Conservation (phyloP, 2,329 filamentous ascomycete genomes). For the Volutella citrinella region DNA sequence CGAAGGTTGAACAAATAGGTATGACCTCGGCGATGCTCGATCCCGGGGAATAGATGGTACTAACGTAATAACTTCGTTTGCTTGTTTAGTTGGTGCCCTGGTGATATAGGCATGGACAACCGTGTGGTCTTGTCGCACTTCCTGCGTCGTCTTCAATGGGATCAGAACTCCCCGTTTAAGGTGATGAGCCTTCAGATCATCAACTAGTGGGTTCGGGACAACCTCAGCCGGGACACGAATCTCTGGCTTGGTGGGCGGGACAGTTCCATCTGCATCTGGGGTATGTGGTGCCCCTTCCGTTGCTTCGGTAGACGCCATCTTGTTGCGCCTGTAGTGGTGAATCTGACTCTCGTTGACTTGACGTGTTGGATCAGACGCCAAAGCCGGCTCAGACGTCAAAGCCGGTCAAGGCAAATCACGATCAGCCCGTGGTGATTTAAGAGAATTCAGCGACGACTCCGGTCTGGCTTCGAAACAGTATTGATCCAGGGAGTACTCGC, state of each 20-base stretch:
- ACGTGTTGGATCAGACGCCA: no score
- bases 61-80: slow-evolving; percentile 71
- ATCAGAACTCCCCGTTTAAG: slow-evolving; percentile 50
- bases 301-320: slow-evolving; percentile 15
- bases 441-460: no score
- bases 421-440: no score
- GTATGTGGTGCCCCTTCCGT: slow-evolving; percentile 7
- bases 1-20: no score
- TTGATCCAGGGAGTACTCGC: no score
- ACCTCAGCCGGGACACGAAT: slow-evolving; percentile 20
- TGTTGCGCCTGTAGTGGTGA: slow-evolving; percentile 6
- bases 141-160: slow-evolving; percentile 62
- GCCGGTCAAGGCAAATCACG: no score
- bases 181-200: slow-evolving; percentile 33
- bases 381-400: no score
- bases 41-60: slow-evolving; percentile 35
- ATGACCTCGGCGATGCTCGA: no score
- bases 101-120: slow-evolving; percentile 67
- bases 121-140: slow-evolving; percentile 57
- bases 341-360: no score
- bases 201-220: slow-evolving; percentile 35
- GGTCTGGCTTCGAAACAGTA: no score
- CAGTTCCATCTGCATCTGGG: slow-evolving; percentile 9
- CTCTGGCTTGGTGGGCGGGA: slow-evolving; percentile 17
- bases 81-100: slow-evolving; percentile 67